Percentiles rank a stretch among this genome's conserved stretches.
Conservation (phyloP, 2,329 filamentous ascomycete genomes). For the Stagonosporopsis tanaceti region DNA sequence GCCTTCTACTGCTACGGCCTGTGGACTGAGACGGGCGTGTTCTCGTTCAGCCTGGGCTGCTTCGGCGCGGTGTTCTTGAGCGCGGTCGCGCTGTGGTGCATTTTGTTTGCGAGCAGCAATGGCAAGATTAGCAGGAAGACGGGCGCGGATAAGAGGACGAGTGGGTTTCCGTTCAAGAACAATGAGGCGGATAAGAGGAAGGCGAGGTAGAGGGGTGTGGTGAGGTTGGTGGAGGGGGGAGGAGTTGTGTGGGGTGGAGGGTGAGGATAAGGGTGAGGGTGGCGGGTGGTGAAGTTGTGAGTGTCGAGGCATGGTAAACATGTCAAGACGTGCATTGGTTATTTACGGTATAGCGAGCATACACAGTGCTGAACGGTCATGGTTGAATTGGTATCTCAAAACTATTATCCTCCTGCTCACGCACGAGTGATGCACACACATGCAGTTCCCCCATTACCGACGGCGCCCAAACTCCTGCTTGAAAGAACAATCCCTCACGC, state of each 20-base stretch:
- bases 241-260: too few relatives aligned
- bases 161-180: constrained; percentile 72
- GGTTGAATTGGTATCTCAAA: constrained; percentile 30
- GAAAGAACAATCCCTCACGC: neutral
- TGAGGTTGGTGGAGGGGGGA: neutral
- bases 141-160: constrained; percentile 71
- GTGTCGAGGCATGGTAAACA: neutral
- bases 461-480: constrained; percentile 5
- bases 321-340: neutral
- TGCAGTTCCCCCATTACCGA: neutral
- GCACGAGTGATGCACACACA: neutral
- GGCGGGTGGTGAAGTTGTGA: too few relatives aligned
- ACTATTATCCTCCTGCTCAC: neutral
- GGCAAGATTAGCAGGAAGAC: constrained; percentile 69
- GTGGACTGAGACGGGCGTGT: constrained; percentile 65
- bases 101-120: constrained; percentile 64
- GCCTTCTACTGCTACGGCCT: constrained; percentile 69
- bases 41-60: constrained; percentile 68
- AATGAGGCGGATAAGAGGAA: constrained; percentile 63
- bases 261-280: too few relatives aligned
- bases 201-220: constrained; percentile 29
- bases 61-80: constrained; percentile 65
- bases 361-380: constrained; percentile 13
- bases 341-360: constrained; percentile 1
- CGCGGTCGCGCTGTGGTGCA: constrained; percentile 70